Conservation (phyloP, 805 yeast species). For the Schizosaccharomyces lindneri region DNA sequence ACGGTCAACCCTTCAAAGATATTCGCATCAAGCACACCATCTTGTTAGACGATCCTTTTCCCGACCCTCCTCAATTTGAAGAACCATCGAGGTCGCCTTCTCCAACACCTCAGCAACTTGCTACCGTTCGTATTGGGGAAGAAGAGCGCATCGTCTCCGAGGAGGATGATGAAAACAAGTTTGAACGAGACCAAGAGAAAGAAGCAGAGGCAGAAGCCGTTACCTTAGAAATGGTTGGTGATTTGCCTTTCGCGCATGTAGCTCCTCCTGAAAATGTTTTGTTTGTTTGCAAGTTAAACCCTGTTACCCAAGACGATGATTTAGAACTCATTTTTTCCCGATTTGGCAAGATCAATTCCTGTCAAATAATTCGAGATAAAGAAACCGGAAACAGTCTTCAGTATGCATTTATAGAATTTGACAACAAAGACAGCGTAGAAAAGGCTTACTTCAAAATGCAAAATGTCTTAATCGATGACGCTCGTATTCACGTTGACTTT, state of each 20-base stretch:
- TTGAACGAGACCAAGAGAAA: constrained; percentile 13
- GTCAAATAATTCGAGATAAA: constrained; percentile 28
- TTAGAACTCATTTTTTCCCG: constrained; percentile 30
- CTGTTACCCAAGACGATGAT: constrained; percentile 34
- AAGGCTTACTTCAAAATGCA: constrained; percentile 39
- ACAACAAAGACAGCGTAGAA: constrained; percentile 25
- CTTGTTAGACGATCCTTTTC: constrained; percentile 30
- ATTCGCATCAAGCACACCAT: constrained; percentile 27
- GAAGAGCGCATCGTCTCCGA: constrained; percentile 10
- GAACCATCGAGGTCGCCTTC: constrained; percentile 16
- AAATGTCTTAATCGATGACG: constrained; percentile 36
- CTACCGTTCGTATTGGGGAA: constrained; percentile 12
- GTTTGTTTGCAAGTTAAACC: constrained; percentile 39
- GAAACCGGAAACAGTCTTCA: constrained; percentile 25
- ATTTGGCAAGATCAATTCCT: constrained; percentile 29
- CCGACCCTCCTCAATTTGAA: constrained; percentile 12
- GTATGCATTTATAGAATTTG: constrained; percentile 42
- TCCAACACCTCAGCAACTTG: constrained; percentile 16
- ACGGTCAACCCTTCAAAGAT: constrained; percentile 22
- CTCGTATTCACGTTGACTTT: constrained; percentile 41
- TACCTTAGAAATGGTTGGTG: constrained; percentile 39
- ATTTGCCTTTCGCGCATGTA: constrained; percentile 30
- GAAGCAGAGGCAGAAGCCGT: constrained; percentile 30
- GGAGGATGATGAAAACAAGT: constrained; percentile 10
- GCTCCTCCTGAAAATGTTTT: constrained; percentile 37